A percentile compares a stretch with the other conserved stretches of the same genome.
phyloP scores from a whole-genome alignment of 108 stramenopile genomes.

The Pseudonitzschia multiseries region DNA sequence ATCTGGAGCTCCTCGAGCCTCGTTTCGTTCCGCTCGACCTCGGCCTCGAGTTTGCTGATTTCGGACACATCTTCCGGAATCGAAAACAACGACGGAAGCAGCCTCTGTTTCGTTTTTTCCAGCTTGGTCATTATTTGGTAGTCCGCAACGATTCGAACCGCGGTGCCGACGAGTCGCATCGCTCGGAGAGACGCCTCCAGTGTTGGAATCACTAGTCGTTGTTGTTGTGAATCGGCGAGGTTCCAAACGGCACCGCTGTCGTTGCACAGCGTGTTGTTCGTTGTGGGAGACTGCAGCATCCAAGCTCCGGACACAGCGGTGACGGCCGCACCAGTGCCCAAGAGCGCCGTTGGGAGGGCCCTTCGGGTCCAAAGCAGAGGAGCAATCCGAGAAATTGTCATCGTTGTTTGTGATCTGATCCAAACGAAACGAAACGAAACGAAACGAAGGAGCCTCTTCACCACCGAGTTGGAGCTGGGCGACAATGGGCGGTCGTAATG shows the following conservation, averaged over 20 bases:
- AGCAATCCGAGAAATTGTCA: neutral
- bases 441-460: too few species aligned
- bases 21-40: constrained; percentile 31
- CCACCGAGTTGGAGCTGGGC: too few species aligned
- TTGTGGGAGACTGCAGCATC: constrained; percentile 12
- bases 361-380: neutral
- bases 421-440: too few species aligned
- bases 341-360: neutral
- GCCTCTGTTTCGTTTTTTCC: neutral
- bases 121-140: constrained; percentile 53
- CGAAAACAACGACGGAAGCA: constrained; percentile 5
- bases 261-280: neutral
- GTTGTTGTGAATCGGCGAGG: constrained; percentile 2
- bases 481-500: too few species aligned
- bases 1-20: constrained; percentile 65
- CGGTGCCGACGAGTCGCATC: constrained; percentile 52
- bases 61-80: constrained; percentile 30
- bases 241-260: neutral
- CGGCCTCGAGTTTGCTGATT: constrained; percentile 40
- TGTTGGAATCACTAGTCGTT: constrained; percentile 47
- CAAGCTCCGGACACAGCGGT: neutral
- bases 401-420: too few species aligned
- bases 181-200: constrained; percentile 65
- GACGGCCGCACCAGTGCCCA: neutral
- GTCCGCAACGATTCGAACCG: constrained; percentile 54